Evolutionary conservation across 1,284 basidiomycete species (phyloP).

Genomic region (Dichomitus squalens): DNA sequence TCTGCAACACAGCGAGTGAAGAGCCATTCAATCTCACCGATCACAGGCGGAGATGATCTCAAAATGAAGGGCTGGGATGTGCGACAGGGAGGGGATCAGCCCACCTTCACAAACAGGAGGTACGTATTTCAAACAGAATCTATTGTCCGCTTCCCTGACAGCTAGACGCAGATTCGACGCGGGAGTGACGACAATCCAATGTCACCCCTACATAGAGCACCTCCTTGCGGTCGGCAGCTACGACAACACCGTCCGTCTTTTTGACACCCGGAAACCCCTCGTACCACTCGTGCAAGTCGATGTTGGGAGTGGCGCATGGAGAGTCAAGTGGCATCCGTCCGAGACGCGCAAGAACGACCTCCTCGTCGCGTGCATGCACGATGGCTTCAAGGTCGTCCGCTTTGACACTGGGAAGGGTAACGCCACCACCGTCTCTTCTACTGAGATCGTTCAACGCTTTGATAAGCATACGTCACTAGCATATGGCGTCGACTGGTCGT

Average conservation of each 20-base stretch:
- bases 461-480: conserved; percentile 85
- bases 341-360: conserved; percentile 63
- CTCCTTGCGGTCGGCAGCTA: conserved; percentile 95
- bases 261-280: conserved; percentile 77
- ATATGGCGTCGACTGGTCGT: conserved; percentile 97
- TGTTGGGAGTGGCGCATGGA: conserved; percentile 93
- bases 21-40: neutral
- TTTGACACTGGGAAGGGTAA: conserved; percentile 38
- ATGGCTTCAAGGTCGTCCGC: conserved; percentile 86
- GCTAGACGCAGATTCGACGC: conserved; percentile 74
- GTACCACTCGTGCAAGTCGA: conserved; percentile 62
- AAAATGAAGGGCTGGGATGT: conserved; percentile 92
- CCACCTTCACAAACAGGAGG: conserved; percentile 78
- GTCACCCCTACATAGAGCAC: conserved; percentile 79
- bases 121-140: conserved; percentile 33
- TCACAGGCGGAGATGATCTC: conserved; percentile 89
- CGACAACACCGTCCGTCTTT: conserved; percentile 80
- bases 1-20: neutral
- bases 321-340: conserved; percentile 93
- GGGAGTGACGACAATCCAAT: conserved; percentile 92
- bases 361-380: conserved; percentile 95
- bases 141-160: neutral
- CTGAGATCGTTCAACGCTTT: conserved; percentile 59
- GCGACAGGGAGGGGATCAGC: conserved; percentile 60
- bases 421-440: neutral